Conservation (phyloP, 495 filamentous ascomycete genomes). For the Aspergillus kassunensis region DNA sequence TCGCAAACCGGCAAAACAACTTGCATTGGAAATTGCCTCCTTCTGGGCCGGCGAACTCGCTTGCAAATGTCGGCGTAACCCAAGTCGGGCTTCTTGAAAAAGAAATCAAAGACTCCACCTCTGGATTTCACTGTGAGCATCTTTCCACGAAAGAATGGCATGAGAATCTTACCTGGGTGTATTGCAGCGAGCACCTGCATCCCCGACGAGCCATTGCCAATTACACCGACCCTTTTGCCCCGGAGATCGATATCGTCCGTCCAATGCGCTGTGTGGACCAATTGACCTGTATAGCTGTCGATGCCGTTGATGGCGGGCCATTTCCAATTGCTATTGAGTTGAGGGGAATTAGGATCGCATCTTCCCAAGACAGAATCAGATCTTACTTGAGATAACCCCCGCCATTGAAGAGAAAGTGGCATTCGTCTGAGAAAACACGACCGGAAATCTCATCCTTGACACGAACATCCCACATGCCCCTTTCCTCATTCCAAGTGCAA, state of each 20-base stretch:
- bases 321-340: conserved; percentile 31
- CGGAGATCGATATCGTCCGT: conserved; percentile 30
- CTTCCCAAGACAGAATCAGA: not conserved
- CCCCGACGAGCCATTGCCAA: conserved; percentile 42
- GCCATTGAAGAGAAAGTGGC: conserved; percentile 45
- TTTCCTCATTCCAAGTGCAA: conserved; percentile 37
- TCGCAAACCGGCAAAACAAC: too few species aligned
- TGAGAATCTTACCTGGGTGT: conserved; percentile 5
- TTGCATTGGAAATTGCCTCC: too few species aligned
- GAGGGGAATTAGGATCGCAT: not conserved
- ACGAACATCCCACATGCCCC: conserved; percentile 40
- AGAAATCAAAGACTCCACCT: too few species aligned
- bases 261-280: conserved; percentile 48
- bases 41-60: too few species aligned
- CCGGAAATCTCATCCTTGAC: conserved; percentile 16
- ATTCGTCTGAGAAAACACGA: conserved; percentile 20
- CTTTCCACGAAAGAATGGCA: conserved; percentile 6
- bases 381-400: conserved; percentile 44
- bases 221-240: conserved; percentile 45
- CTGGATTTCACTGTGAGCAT: too few species aligned
- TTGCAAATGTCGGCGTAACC: too few species aligned
- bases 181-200: conserved; percentile 51
- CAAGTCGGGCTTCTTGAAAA: too few species aligned
- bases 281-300: conserved; percentile 37
- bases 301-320: conserved; percentile 49